Evolutionary conservation across 2,329 filamentous ascomycete species (phyloP).

Genomic region (Clarireedia hainanense): DNA sequence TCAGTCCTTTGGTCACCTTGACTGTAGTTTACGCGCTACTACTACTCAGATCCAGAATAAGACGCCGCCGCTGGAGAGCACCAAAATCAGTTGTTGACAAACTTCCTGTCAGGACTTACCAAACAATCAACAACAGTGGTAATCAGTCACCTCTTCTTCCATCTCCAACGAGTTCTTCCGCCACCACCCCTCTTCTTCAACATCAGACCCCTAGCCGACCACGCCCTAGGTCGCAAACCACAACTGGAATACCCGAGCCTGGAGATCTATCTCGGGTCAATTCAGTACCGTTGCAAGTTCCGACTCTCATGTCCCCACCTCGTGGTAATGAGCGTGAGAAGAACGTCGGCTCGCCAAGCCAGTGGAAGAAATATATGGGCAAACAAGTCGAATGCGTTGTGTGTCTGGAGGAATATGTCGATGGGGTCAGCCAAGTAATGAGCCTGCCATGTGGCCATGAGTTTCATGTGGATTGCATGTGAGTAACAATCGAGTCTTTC

Average conservation of each 20-base stretch:
- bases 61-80: constrained; percentile 87
- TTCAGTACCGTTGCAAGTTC: constrained; percentile 28
- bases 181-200: constrained; percentile 74
- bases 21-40: constrained; percentile 88
- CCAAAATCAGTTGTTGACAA: constrained; percentile 93
- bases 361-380: constrained; percentile 61
- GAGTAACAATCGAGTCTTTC: constrained; percentile 39
- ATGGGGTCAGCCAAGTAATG: constrained; percentile 93
- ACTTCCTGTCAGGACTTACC: constrained; percentile 91
- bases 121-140: constrained; percentile 64
- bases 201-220: constrained; percentile 40
- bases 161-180: constrained; percentile 58
- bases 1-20: constrained; percentile 86
- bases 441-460: constrained; percentile 95
- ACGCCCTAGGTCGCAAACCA: constrained; percentile 57
- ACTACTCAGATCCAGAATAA: constrained; percentile 78
- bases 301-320: constrained; percentile 13
- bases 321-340: constrained; percentile 40
- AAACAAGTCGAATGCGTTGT: constrained; percentile 85
- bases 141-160: constrained; percentile 50
- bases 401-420: constrained; percentile 91
- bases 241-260: constrained; percentile 50
- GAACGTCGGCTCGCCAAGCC: constrained; percentile 35
- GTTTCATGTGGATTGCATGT: constrained; percentile 98
- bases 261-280: constrained; percentile 39